These are phyloP conservation scores for Cutaneotrichosporon sp. DNA, from an alignment of 1,284 basidiomycete genomes.

Conservation along the genomic window DNA sequence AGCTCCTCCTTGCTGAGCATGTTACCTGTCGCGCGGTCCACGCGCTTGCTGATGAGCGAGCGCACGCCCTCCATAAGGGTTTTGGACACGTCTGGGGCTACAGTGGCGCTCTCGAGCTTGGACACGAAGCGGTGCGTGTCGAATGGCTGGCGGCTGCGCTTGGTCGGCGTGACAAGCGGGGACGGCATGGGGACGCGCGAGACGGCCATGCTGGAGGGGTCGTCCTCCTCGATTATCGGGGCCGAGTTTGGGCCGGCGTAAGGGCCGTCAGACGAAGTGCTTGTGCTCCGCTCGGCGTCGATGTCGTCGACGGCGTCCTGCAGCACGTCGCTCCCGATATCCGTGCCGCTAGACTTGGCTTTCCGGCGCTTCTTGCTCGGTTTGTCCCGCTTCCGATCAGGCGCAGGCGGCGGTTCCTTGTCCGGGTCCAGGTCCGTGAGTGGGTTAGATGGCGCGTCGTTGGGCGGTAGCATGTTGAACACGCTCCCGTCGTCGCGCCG, in stretches of 20 bases:
- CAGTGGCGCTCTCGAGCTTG: conserved; percentile 39
- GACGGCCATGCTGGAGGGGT: conserved; percentile 7
- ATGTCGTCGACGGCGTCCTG: background rate
- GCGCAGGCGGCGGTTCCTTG: no score
- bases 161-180: conserved; percentile 1
- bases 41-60: conserved; percentile 68
- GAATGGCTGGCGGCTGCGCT: conserved; percentile 40
- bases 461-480: background rate
- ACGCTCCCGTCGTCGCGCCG: background rate
- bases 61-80: conserved; percentile 83
- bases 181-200: conserved; percentile 11
- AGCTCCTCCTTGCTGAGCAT: conserved; percentile 78
- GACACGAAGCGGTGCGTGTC: conserved; percentile 47
- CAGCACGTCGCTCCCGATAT: background rate
- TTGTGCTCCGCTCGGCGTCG: no score
- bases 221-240: conserved; percentile 1
- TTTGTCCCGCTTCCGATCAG: no score
- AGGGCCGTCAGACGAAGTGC: no score
- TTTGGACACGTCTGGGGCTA: conserved; percentile 53
- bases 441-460: no score
- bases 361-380: no score
- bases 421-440: no score
- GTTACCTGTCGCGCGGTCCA: conserved; percentile 65
- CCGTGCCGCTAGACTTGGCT: background rate
- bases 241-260: background rate